These are phyloP conservation scores for Russula virescens DNA, from an alignment of 768 basidiomycete species.

Conservation along the genomic window DNA sequence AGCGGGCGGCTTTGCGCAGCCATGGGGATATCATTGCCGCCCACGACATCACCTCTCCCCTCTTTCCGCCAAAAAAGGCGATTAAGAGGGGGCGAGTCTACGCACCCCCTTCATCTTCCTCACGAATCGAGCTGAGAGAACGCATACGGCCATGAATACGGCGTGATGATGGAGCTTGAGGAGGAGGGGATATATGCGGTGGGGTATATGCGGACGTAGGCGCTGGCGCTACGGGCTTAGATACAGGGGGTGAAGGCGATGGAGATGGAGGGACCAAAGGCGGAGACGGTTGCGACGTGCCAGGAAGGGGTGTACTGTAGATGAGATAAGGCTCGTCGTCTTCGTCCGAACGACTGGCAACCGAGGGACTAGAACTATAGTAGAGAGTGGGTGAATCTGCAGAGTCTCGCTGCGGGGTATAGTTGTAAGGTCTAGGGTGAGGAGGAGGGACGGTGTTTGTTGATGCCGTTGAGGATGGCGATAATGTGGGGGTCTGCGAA, in stretches of 20 bases:
- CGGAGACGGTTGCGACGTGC: neutral
- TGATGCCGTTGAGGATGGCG: slow-evolving; percentile 3
- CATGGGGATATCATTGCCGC: slow-evolving; percentile 18
- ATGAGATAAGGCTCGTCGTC: slow-evolving; percentile 24
- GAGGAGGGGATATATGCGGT: slow-evolving; percentile 20
- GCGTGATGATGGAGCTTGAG: slow-evolving; percentile 14
- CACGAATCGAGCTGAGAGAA: slow-evolving; percentile 24
- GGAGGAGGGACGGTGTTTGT: neutral
- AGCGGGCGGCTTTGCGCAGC: slow-evolving; percentile 14
- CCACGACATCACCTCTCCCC: neutral
- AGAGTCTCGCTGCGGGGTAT: slow-evolving; percentile 15
- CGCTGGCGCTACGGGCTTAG: neutral
- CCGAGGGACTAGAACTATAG: slow-evolving; percentile 16
- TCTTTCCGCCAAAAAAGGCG: neutral
- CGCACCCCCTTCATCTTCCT: slow-evolving; percentile 20
- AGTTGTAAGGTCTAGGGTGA: slow-evolving; percentile 1
- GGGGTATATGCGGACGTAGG: slow-evolving; percentile 20
- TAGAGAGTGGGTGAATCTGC: slow-evolving; percentile 17
- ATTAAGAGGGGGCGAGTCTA: slow-evolving; percentile 1
- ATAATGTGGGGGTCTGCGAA: slow-evolving; percentile 13
- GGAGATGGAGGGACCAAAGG: neutral
- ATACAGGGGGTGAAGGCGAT: slow-evolving; percentile 11
- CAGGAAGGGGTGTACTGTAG: slow-evolving; percentile 23
- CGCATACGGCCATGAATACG: slow-evolving; percentile 22
- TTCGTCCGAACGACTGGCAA: slow-evolving; percentile 12